Evolutionary conservation across 768 basidiomycete species (phyloP).

Genomic region (Symmetrospora coprosmae): DNA sequence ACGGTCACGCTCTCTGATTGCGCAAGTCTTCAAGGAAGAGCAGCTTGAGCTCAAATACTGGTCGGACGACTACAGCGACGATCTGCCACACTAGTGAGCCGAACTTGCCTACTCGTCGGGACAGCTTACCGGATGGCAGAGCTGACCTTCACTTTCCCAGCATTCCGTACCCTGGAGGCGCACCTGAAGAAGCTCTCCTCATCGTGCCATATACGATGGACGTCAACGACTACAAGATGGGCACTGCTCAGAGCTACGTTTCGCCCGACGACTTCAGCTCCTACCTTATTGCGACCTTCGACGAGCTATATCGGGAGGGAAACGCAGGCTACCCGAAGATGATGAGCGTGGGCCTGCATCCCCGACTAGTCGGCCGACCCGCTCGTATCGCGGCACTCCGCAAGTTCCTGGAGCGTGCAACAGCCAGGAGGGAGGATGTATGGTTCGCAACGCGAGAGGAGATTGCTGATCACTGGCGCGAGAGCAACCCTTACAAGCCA

Average conservation of each 20-base stretch:
- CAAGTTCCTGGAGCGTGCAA: neutral
- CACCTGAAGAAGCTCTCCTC: neutral
- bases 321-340: neutral
- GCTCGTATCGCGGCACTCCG: neutral
- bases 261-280: neutral
- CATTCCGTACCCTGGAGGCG: neutral
- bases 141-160: neutral
- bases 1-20: neutral
- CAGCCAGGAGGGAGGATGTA: neutral
- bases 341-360: neutral
- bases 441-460: slow-evolving; percentile 5
- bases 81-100: neutral
- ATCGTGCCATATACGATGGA: neutral
- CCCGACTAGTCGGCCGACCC: neutral
- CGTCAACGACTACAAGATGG: neutral
- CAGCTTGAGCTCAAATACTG: neutral
- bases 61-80: slow-evolving; percentile 7
- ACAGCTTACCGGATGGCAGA: neutral
- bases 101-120: neutral
- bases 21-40: neutral
- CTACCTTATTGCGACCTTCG: neutral
- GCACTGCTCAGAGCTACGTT: neutral
- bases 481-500: neutral
- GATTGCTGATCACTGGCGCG: neutral
- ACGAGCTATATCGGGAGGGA: slow-evolving; percentile 1